phyloP scores from a whole-genome alignment of 495 filamentous ascomycete genomes.

The Penicillium chermesinum region DNA sequence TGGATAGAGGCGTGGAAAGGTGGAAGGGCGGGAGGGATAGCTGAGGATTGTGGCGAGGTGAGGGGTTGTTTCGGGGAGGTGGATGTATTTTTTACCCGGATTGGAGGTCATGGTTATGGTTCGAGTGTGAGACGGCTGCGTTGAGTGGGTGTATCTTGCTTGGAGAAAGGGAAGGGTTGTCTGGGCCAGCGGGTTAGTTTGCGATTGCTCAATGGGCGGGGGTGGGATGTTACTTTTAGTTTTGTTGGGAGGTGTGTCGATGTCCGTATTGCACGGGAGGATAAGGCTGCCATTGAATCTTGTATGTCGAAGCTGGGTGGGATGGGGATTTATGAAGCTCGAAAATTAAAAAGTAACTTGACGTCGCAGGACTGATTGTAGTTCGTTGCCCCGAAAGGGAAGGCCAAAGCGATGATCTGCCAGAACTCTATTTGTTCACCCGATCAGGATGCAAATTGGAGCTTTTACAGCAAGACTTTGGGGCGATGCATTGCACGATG shows the following conservation, averaged over 20 bases:
- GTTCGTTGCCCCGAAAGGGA: slow-evolving; percentile 13
- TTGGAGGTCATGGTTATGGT: slow-evolving; percentile 9
- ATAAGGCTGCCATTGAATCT: not conserved
- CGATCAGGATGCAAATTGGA: not conserved
- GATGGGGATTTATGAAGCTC: not conserved
- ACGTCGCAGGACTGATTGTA: not conserved
- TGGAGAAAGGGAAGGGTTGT: too few species aligned
- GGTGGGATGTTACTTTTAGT: too few species aligned
- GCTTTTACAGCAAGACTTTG: not conserved
- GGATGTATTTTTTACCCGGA: slow-evolving; percentile 16
- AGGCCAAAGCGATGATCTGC: slow-evolving; percentile 13
- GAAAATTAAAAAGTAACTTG: not conserved
- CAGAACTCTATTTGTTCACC: slow-evolving; percentile 12
- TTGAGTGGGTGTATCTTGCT: too few species aligned
- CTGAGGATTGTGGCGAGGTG: slow-evolving; percentile 32
- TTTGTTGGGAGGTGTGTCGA: too few species aligned
- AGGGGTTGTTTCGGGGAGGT: slow-evolving; percentile 22
- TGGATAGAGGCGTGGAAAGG: slow-evolving; percentile 18
- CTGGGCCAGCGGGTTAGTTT: too few species aligned
- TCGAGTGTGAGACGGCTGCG: slow-evolving; percentile 4
- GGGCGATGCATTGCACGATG: too few species aligned
- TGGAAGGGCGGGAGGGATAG: slow-evolving; percentile 28
- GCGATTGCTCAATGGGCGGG: too few species aligned
- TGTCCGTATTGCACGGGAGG: too few species aligned
- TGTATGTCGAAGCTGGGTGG: not conserved